phyloP scores from a whole-genome alignment of 2,329 filamentous ascomycete species.

The Hypomyces perniciosus region DNA sequence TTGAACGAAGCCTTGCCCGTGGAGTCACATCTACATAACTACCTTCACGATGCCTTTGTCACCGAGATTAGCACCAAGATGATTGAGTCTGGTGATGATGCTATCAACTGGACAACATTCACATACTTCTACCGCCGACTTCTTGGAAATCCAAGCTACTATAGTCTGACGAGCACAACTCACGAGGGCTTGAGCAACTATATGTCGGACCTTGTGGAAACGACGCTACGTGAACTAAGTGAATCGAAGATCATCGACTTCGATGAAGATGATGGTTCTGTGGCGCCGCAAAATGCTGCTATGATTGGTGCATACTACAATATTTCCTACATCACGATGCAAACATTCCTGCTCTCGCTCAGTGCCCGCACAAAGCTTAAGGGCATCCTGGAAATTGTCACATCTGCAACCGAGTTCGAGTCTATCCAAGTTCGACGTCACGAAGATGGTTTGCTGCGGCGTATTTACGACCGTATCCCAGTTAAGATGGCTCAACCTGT shows the following conservation, averaged over 20 bases:
- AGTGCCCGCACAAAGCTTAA: constrained; percentile 89
- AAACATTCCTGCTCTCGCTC: constrained; percentile 91
- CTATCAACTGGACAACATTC: constrained; percentile 97
- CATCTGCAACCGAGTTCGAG: constrained; percentile 94
- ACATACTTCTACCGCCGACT: constrained; percentile 97
- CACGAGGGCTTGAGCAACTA: constrained; percentile 92
- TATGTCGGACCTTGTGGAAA: constrained; percentile 90
- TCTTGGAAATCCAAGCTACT: constrained; percentile 93
- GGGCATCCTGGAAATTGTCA: constrained; percentile 93
- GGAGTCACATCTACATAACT: constrained; percentile 87
- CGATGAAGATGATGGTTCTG: constrained; percentile 86
- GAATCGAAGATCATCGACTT: constrained; percentile 95
- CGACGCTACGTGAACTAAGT: constrained; percentile 79
- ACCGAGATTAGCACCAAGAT: constrained; percentile 96
- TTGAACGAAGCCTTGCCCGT: constrained; percentile 92
- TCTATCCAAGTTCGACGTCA: constrained; percentile 89
- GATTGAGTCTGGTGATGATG: constrained; percentile 91
- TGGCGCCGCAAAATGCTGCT: constrained; percentile 85
- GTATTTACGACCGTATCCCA: constrained; percentile 89
- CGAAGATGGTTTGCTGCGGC: constrained; percentile 78
- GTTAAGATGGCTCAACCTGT: constrained; percentile 88
- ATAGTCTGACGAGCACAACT: constrained; percentile 79
- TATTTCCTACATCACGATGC: constrained; percentile 98
- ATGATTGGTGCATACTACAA: constrained; percentile 99
- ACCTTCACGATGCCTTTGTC: constrained; percentile 92